Evolutionary conservation across 371 early-diverging fungal genomes (phyloP), one percentile per base, ranked within the genome.

Genomic region (Mortierella sp.): DNA sequence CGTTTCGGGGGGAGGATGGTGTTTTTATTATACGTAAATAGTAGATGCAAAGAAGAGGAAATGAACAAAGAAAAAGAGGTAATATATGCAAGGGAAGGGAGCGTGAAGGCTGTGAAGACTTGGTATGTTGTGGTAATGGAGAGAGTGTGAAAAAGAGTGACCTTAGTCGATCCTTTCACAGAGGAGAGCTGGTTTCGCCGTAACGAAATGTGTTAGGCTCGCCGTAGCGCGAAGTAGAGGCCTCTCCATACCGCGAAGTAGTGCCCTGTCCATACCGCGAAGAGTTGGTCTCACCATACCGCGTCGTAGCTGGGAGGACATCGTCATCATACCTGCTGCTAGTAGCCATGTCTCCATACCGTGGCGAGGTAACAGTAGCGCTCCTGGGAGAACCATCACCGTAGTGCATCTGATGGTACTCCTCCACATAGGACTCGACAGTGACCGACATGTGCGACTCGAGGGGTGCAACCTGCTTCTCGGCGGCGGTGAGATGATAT

Each of bases 361-460:
- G 67, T 24, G 67, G 67, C 24, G 67, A 67, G 43, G 43, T 24
- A 3, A 67, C 43, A 67, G 67, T 67, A 2, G 40, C 9, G 34
- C 67, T 40, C 24, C 67, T 37, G 9, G 40, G 21, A 24, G 40
- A 21, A 11, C 67, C 67, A 34, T 37, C 57, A 64, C 67, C 74
- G 67, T 72, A 79, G 59, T 82, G 82, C 46, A 79, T 53, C 40
- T 83, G 83, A 50, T 83, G 83, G 50, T 83, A 83, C 67, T 83
- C 80, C 43, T 83, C 83, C 8, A 83, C 83, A 71, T 83, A 83
- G 1, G 80, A 76, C 76, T 83, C 83, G 28, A 83, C 80, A 0
- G 83, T 74, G 10, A 83, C 69, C 51, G 83, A 83, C 67, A 83
- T 54, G 37, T 83, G 83, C 26, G 83, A 79, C 59, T 83, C 83